Conservation (phyloP, 78 protist genomes). For the Dictyostelium firmibasis region DNA sequence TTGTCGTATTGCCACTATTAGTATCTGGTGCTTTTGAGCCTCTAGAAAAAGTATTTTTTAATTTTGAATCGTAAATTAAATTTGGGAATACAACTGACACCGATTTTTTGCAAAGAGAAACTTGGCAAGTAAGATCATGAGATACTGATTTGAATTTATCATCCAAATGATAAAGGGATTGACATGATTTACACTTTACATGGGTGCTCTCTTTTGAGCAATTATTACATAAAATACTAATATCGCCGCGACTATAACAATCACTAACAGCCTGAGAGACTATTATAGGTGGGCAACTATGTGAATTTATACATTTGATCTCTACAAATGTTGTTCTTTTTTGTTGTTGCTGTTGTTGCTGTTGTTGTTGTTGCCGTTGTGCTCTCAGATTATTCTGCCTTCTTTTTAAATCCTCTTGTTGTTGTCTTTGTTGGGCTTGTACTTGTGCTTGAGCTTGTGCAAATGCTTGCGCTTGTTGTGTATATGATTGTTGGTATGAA, state of each 20-base stretch:
- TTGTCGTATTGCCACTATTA: not conserved
- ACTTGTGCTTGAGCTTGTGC: not conserved
- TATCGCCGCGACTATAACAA: not conserved
- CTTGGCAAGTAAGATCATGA: not conserved
- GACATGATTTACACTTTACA: conserved; percentile 10
- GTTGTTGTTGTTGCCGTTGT: not conserved
- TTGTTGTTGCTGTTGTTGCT: not conserved
- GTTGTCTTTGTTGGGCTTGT: not conserved
- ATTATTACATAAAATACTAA: not conserved
- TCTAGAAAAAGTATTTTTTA: not conserved
- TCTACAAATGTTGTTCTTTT: not conserved
- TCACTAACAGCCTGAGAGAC: not conserved
- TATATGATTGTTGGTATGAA: not conserved
- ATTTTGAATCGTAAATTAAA: not conserved
- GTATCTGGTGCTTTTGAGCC: not conserved
- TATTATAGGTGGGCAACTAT: not conserved
- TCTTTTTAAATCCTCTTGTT: not conserved
- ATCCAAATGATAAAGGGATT: not conserved
- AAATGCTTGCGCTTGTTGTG: not conserved
- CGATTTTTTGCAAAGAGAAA: not conserved
- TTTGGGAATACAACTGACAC: not conserved
- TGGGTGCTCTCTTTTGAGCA: not conserved
- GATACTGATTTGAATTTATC: not conserved
- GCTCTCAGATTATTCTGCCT: not conserved
- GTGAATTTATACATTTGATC: not conserved